Conservation (phyloP, 108 stramenopile species). For the Fistulifera pelliculosa region DNA sequence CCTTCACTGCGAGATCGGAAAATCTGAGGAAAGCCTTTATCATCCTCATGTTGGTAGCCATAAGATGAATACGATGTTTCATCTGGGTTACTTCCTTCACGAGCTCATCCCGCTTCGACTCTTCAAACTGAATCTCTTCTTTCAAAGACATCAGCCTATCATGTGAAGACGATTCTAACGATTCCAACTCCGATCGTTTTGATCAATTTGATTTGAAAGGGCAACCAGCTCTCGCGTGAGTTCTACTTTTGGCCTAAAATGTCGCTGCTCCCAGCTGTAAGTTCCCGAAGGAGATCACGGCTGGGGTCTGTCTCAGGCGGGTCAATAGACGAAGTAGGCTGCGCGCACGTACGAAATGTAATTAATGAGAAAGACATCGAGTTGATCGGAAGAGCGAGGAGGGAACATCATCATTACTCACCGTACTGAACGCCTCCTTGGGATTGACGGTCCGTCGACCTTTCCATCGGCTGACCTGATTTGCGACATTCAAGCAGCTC, state of each 20-base stretch:
- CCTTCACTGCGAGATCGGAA: too few species aligned
- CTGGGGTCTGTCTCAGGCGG: too few species aligned
- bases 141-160: background rate
- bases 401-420: background rate
- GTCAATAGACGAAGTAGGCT: too few species aligned
- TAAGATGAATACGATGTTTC: conserved; percentile 1
- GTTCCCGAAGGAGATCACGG: too few species aligned
- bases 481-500: background rate
- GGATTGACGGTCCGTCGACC: background rate
- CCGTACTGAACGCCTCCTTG: background rate
- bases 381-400: too few species aligned
- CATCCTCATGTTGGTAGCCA: background rate
- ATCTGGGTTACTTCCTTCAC: background rate
- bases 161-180: background rate
- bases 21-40: too few species aligned
- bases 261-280: background rate
- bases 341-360: too few species aligned
- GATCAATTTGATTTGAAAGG: background rate
- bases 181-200: background rate
- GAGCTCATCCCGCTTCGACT: background rate
- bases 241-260: background rate
- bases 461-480: background rate
- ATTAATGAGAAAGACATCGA: background rate
- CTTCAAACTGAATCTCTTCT: background rate
- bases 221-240: background rate